Percentiles rank a stretch among this genome's conserved stretches.
phyloP scores from a whole-genome alignment of 1,284 basidiomycete genomes.

The Apiotrichum gracile region DNA sequence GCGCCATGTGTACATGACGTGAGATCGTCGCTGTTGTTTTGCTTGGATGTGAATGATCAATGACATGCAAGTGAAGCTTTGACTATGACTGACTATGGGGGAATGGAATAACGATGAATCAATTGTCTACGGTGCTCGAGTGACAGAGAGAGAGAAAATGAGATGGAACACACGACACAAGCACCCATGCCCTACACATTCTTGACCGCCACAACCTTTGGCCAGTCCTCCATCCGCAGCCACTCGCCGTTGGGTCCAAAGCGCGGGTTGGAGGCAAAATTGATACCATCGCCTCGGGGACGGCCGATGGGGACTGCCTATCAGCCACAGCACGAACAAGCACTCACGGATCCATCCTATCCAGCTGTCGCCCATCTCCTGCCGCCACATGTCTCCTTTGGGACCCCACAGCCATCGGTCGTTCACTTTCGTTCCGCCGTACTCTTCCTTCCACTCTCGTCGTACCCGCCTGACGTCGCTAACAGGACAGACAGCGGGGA shows the following conservation, averaged over 20 bases:
- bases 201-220: slow-evolving; percentile 15
- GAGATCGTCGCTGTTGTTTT: no score
- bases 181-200: background rate
- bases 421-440: slow-evolving; percentile 34
- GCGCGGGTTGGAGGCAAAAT: slow-evolving; percentile 35
- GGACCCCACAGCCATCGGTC: slow-evolving; percentile 41
- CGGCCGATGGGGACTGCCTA: slow-evolving; percentile 39
- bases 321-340: background rate
- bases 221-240: slow-evolving; percentile 41
- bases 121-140: no score
- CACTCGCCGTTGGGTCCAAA: slow-evolving; percentile 46
- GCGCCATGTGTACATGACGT: no score
- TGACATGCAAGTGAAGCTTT: no score
- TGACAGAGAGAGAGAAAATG: background rate
- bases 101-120: no score
- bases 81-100: no score
- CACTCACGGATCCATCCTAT: slow-evolving; percentile 44
- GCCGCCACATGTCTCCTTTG: slow-evolving; percentile 27
- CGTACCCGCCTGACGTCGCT: background rate
- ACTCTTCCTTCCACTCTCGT: slow-evolving; percentile 39
- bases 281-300: slow-evolving; percentile 38
- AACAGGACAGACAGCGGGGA: background rate
- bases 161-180: background rate
- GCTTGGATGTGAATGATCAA: no score
- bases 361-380: slow-evolving; percentile 37